These are phyloP conservation scores for Cercospora sp. DNA, from an alignment of 2,329 filamentous ascomycete species.

Conservation along the genomic window DNA sequence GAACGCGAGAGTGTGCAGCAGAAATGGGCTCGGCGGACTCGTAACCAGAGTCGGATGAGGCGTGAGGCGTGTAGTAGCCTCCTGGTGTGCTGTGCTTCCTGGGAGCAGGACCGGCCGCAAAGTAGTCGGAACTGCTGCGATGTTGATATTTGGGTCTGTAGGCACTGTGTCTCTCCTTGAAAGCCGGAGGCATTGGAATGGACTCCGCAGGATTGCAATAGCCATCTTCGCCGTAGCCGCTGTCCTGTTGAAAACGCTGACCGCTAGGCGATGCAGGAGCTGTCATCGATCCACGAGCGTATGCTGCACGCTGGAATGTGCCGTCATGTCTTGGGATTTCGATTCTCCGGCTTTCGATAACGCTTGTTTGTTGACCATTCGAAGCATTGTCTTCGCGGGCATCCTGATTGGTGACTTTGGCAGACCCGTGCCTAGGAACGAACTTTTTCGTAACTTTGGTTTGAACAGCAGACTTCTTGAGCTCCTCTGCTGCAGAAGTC, in stretches of 20 bases:
- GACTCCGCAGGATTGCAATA: slow-evolving; percentile 3
- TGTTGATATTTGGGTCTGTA: not conserved
- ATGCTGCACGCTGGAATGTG: slow-evolving; percentile 14
- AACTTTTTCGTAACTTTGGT: slow-evolving; percentile 56
- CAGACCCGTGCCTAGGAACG: slow-evolving; percentile 62
- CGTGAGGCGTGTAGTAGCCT: slow-evolving; percentile 16
- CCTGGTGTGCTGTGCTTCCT: slow-evolving; percentile 12
- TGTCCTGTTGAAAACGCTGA: too few species aligned
- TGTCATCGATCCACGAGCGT: slow-evolving; percentile 9
- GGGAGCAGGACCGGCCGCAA: not conserved
- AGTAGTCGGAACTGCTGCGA: slow-evolving; percentile 17
- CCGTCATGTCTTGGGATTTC: slow-evolving; percentile 13
- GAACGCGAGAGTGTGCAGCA: slow-evolving; percentile 28
- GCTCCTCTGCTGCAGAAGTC: slow-evolving; percentile 53
- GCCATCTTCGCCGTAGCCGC: slow-evolving; percentile 1
- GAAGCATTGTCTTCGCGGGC: slow-evolving; percentile 49
- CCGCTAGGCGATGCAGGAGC: not conserved
- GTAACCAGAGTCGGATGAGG: slow-evolving; percentile 36
- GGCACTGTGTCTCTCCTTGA: slow-evolving; percentile 1
- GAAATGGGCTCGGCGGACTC: slow-evolving; percentile 28
- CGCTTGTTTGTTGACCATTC: not conserved
- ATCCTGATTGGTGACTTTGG: slow-evolving; percentile 56
- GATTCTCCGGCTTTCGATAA: slow-evolving; percentile 7
- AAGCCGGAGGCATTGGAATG: slow-evolving; percentile 16
- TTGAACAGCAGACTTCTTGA: slow-evolving; percentile 53